Evolutionary conservation across 768 basidiomycete species (phyloP), one percentile per base, ranked within the genome.

Genomic region (Polyporus arcularius): DNA sequence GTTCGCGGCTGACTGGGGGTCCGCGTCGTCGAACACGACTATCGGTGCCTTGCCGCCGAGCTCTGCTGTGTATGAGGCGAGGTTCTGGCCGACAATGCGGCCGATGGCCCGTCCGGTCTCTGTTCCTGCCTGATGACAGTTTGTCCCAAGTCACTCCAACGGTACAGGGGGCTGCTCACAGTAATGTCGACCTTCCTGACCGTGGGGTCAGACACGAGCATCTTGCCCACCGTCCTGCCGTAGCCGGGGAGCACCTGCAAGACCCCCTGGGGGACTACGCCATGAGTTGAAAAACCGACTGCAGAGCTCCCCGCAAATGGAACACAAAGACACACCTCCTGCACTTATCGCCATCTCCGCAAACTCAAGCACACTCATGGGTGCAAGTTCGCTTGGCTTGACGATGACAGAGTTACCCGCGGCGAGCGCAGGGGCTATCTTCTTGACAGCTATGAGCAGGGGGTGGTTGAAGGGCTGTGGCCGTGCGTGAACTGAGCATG

Each of bases 11-110:
- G 83, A 80, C 21, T 75, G 64, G 52, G 92, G 67, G 67, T 94
- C 88, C 7, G 90, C 87, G 68, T 95, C 91, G 52, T 87, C 77
- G 68, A 94, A 94, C 10, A 94, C 78, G 11, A 94, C 70, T 46
- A 94, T 84, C 0, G 93, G 92, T 12, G 93, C 88, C 80, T 94
- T 94, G 32, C 93, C 93, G 18, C 93, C 93, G 5, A 95, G 78
- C 68, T 95, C 93, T 0, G 93, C 93, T 1, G 92, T 94, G 70
- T 82, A 93, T 4, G 83, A 72, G 2, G 87, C 86, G 12, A 94
- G 70, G 69, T 94, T 94, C 16, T 77, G 72, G 38, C 93, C 92
- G 4, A 88, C 91, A 14, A 88, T 80, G 52, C 81, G 80, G 38
- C 92, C 93, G 14, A 95, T 72, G 8, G 78, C 77, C n/a, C 88